Percentiles rank a stretch among this genome's conserved stretches.
Conservation (phyloP, 768 basidiomycete species). For the Kwoniella europaea region DNA sequence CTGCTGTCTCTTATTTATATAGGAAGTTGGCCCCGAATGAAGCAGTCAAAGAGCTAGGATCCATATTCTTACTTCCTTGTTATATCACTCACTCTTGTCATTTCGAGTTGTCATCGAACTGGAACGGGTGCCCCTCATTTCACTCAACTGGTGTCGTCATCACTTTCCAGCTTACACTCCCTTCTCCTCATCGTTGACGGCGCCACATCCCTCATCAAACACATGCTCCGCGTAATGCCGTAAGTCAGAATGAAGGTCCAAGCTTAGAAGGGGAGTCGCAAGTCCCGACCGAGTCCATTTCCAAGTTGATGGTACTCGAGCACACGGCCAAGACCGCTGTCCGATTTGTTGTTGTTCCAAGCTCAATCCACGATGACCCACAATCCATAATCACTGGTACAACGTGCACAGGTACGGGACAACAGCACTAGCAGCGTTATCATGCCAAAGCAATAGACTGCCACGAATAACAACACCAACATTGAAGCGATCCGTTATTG, state of each 20-base stretch:
- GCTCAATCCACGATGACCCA: constrained; percentile 1
- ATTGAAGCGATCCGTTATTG: neutral
- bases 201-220: constrained; percentile 9
- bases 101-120: neutral
- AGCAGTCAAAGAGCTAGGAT: too few species aligned
- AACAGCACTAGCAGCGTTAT: neutral
- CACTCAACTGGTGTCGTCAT: constrained; percentile 11
- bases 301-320: neutral
- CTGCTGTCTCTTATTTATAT: too few species aligned
- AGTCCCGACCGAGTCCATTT: neutral
- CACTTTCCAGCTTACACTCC: neutral
- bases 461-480: neutral
- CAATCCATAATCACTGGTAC: neutral
- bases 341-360: constrained; percentile 1
- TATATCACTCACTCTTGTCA: neutral
- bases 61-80: neutral
- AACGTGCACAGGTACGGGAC: constrained; percentile 12
- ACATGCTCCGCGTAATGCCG: constrained; percentile 21
- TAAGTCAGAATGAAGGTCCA: constrained; percentile 5
- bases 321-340: constrained; percentile 10
- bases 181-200: neutral
- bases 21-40: too few species aligned
- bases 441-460: neutral
- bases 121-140: constrained; percentile 6
- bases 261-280: neutral